Base-by-base conservation (phyloP, 352 stramenopile species). In the Phytopythium aichiense region DNA sequence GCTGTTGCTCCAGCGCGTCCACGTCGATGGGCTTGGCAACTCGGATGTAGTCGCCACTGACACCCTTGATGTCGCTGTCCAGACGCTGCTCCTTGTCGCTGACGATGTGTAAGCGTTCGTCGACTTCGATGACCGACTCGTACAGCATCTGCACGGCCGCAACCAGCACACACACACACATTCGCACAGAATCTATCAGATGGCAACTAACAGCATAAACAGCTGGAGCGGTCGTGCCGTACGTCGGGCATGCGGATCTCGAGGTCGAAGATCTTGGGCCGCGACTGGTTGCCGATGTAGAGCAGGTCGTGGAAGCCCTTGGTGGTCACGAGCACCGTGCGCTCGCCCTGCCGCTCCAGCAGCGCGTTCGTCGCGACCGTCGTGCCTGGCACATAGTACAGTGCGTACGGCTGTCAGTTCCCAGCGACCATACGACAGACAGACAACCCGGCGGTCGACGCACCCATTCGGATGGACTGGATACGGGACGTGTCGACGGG, bases 331-430 rank as follows among this genome's bases (percentile, higher is more conserved):
- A 99, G 80, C 52, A 91, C 96, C 62, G 93, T 98, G 22, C 87
- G 81, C 66, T 98, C 95, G 23, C 98, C 98, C 58, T 99, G 81
- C 49, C 97, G 80, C 76, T 99, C 98, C 37, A 99, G 74, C 67
- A 99, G 78, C 7, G 97, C 98, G 71, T 99, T 99, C n/a, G 98
- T 99, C 2, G 98, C 98, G 15, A 99, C 98, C 6, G 98, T 99
- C 11, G 97, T 99, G 22, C 97, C 72, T 81, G 20, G 22, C n/a
- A 16, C 46, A 22, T 18, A 12, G 22, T 22, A 20, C 40, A 54
- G 18, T 16, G 18, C 1, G 7, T 7, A 31, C 6, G 12, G 6
- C n/a, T 23, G n/a, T 40, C 38, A 42, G 50, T 38, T 23, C 40
- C 37, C 4, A 16, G 0, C 5, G 4, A 0, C 53, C 13, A 20